phyloP scores from a whole-genome alignment of 2,329 filamentous ascomycete genomes.

The Sarocladium oryzae region DNA sequence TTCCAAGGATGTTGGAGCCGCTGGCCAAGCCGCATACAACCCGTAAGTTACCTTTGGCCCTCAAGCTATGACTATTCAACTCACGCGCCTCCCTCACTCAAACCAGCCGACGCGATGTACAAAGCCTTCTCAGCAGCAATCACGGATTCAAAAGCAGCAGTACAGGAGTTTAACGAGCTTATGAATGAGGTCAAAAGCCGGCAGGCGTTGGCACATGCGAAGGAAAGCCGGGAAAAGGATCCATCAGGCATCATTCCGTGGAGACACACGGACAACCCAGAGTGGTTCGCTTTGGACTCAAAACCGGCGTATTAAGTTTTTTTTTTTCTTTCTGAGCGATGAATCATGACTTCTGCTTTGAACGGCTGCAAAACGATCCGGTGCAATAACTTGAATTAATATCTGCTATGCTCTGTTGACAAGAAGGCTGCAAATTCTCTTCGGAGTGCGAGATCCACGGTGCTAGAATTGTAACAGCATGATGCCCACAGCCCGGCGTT shows the following conservation, averaged over 20 bases:
- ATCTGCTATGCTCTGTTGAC: too few relatives aligned
- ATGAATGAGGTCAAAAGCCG: constrained; percentile 40
- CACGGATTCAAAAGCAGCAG: constrained; percentile 39
- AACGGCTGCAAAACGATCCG: too few relatives aligned
- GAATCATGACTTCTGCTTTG: neutral
- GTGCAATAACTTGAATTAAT: too few relatives aligned
- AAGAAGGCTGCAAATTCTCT: too few relatives aligned
- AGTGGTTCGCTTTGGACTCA: constrained; percentile 42
- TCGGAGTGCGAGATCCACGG: too few relatives aligned
- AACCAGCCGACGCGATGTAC: constrained; percentile 44
- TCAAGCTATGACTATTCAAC: neutral
- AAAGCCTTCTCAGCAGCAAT: constrained; percentile 41
- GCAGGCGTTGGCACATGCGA: constrained; percentile 45
- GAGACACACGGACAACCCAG: constrained; percentile 51
- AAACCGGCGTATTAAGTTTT: constrained; percentile 15
- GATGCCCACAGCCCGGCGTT: too few relatives aligned
- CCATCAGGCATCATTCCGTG: constrained; percentile 52
- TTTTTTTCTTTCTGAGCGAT: neutral
- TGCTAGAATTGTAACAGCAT: too few relatives aligned
- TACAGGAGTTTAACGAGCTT: constrained; percentile 43
- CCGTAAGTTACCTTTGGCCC: constrained; percentile 34
- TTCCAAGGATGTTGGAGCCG: constrained; percentile 37
- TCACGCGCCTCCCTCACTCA: neutral
- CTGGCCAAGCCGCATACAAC: constrained; percentile 42
- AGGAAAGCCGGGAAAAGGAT: constrained; percentile 46